Evolutionary conservation across 2,329 filamentous ascomycete genomes (phyloP), one percentile per base, ranked within the genome.

Genomic region (Penicillium thymicola): DNA sequence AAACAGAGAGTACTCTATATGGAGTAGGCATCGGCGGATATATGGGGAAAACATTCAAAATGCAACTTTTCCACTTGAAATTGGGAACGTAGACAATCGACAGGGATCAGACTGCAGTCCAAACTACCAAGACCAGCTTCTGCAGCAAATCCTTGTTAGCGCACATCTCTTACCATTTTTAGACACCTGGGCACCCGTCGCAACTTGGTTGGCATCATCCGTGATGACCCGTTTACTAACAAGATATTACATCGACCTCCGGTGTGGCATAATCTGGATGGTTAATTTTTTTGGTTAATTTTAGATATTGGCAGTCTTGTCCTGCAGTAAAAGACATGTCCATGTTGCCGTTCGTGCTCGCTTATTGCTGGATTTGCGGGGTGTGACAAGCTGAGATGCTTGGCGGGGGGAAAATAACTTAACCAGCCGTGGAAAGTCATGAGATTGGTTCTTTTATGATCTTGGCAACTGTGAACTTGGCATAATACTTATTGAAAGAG

Each of bases 141-240:
- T 36, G 51, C 44, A 43, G n/a, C 52, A 54, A 7, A 54, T 48
- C 51, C 51, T 21, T 40, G 51, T 8, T 28, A 9, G 48, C 11
- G 51, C 51, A 54, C 51, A 54, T 54, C 43, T 27, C 14, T 54
- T 54, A 16, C 51, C 34, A 41, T 34, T 48, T 48, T 48, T 40
- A 54, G 51, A 43, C 18, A n/a, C 5, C 21, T 21, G 2, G 27
- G 2, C 27, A 28, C 27, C 7, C 27, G 27, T 28, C 16, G 21
- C 13, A 47, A 34, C 30, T 11, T 25, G 10, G 25, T 41, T 36
- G 16, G 38, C 38, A 44, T 42, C 30, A 44, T 41, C 48, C 16
- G 37, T 43, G 48, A n/a, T 32, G 23, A 28, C 23, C 16, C 44
- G 21, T 48, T 48, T 37, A 11, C 2, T 32, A 10, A 30, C 50